Base-by-base conservation (phyloP, 176 grass and related monocot species). In the Rhynchospora tenuis region DNA sequence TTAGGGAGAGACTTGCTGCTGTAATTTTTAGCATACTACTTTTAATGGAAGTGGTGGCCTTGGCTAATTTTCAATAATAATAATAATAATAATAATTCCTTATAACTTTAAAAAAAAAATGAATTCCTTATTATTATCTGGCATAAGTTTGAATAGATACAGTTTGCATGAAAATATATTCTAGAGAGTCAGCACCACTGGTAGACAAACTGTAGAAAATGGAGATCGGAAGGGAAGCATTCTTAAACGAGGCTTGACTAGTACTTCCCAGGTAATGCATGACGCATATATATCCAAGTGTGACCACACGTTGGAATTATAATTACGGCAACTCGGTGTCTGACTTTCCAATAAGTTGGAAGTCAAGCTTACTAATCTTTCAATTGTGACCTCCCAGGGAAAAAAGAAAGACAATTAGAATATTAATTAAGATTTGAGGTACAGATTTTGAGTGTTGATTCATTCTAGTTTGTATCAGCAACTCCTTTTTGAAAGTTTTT, bases 161-260 rank as follows among this genome's bases (percentile, higher is more conserved):
- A n/a, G 33, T 69, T 38, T 19, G 15, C 1, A 6, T 81, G 27
- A 55, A 79, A 76, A 24, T n/a, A 15, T 57, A 45, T 69, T 92
- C 43, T 85, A 94, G 89, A 72, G 92, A 94, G 72, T 28, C 90
- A 14, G 66, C 93, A 84, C 73, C 65, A 12, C 90, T 92, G 15
- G 90, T 97, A 12, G 90, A 97, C 67, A 54, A 74, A 69, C 91
- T 81, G 13, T 97, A 88, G 90, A 86, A 82, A 87, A 94, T 97
- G 92, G 80, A 94, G 28, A 92, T 92, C 83, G 85, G 90, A 33
- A 38, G 33, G 33, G 33, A 38, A 38, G 33, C 33, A 38, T 38
- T 38, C 33, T 38, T 38, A 38, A 38, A 38, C 5, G 33, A 38
- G 33, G 33, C 33, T 38, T 38, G 33, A 38, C 3, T 4, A 38